Evolutionary conservation across 768 basidiomycete genomes (phyloP).

Genomic region (Lepiota brunneoincarnata): DNA sequence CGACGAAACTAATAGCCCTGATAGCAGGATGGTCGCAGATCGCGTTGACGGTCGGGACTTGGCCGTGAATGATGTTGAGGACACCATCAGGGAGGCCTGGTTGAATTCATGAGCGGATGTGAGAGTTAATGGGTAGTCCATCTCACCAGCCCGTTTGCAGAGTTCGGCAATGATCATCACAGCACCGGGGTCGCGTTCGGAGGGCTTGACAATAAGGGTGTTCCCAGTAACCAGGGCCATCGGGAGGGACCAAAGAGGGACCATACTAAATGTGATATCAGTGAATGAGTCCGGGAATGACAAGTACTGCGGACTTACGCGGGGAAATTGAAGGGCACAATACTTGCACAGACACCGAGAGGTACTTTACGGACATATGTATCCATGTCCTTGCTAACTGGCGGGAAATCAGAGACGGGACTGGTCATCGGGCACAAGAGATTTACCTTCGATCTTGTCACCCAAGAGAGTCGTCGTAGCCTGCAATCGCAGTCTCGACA

Average conservation of each 20-base stretch:
- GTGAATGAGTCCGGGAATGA: not conserved
- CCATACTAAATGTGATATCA: conserved; percentile 59
- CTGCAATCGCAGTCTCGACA: conserved; percentile 73
- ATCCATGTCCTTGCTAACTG: conserved; percentile 97
- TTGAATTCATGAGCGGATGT: not conserved
- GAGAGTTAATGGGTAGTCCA: not conserved
- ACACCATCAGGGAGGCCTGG: conserved; percentile 85
- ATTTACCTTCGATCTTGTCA: conserved; percentile 85
- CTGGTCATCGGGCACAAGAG: conserved; percentile 15
- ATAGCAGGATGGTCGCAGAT: conserved; percentile 92
- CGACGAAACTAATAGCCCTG: conserved; percentile 96
- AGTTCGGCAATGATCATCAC: conserved; percentile 98
- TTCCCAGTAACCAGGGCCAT: conserved; percentile 91
- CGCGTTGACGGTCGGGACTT: conserved; percentile 84
- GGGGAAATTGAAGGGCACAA: conserved; percentile 91
- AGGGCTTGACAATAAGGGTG: conserved; percentile 94
- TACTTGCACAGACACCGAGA: conserved; percentile 84
- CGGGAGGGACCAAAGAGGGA: conserved; percentile 94
- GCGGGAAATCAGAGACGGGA: not conserved
- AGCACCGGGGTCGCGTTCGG: conserved; percentile 95
- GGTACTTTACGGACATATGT: conserved; percentile 85
- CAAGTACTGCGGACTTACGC: conserved; percentile 49
- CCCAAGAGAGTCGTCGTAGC: conserved; percentile 84
- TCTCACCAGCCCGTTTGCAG: conserved; percentile 75
- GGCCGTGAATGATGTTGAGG: conserved; percentile 89